Evolutionary conservation across 1,139 yeast genomes (phyloP), one percentile per base, ranked within the genome.

Genomic region (Ogataea hybrid): DNA sequence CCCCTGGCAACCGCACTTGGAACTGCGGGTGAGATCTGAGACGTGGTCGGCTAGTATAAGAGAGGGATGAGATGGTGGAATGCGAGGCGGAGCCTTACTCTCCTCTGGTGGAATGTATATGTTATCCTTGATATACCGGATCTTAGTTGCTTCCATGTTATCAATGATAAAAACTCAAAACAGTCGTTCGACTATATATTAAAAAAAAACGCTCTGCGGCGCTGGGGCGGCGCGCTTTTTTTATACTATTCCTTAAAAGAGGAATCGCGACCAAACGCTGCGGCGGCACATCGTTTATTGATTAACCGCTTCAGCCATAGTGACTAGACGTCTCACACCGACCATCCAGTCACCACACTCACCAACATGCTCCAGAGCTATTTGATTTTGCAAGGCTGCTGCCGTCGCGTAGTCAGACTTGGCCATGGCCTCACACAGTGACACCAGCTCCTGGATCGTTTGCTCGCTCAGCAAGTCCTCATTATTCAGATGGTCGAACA

Each of bases 291-390:
- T 18, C 29, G 6, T 28, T 33, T 31, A 21, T 11, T 41, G 18
- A 18, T 31, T 37, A 38, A 28, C 27, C 29, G 77, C 81, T 53
- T 75, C 79, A 34, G 74, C 78, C 81, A 92, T 85, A 48, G 84
- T 86, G 49, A 92, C 81, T 53, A 92, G 74, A 56, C 97, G 79
- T 66, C 85, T 88, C 40, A 92, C 84, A 56, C 98, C 98, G 20
- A 87, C 80, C 69, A 87, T 80, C 98, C 98, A 92, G 55, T 84
- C 81, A 10, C 96, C 96, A 51, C 86, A 79, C 62, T 90, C 96
- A 32, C 77, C 80, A 37, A 83, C 75, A 53, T 78, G 76, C 30
- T 77, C 74, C 7, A 89, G 75, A 37, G 86, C 77, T 52, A 92
- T 75, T 41, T 81, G 79, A 36, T 73, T 64, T 50, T 78, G 78